A percentile compares a stretch with the other conserved stretches of the same genome.
Conservation (phyloP, 2,329 filamentous ascomycete genomes). For the Blastomyces emzantsi region DNA sequence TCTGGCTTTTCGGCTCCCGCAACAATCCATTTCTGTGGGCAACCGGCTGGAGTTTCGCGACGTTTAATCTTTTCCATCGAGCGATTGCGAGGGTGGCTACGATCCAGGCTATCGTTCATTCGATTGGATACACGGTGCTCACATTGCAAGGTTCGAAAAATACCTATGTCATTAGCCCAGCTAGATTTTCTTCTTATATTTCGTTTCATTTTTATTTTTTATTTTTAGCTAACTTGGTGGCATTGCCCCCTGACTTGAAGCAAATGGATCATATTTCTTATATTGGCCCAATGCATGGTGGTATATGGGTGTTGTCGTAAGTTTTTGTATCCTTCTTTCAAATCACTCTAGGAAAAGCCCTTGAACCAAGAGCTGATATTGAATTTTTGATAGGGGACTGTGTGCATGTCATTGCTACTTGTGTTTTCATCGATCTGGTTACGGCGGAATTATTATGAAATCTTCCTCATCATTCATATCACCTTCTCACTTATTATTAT, state of each 20-base stretch:
- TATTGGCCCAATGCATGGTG: slow-evolving; percentile 17
- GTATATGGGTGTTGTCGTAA: slow-evolving; percentile 21
- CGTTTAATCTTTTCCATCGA: slow-evolving; percentile 59
- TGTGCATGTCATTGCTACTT: slow-evolving; percentile 31
- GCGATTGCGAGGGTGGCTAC: slow-evolving; percentile 57
- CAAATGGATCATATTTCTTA: slow-evolving; percentile 12
- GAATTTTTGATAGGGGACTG: slow-evolving; percentile 18
- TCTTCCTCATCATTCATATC: slow-evolving; percentile 34
- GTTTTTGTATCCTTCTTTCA: slow-evolving; percentile 12
- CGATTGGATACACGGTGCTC: slow-evolving; percentile 47
- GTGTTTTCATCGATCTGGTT: slow-evolving; percentile 37
- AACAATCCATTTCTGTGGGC: slow-evolving; percentile 59
- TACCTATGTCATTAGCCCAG: neutral
- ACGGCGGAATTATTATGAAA: slow-evolving; percentile 36
- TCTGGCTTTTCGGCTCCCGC: slow-evolving; percentile 59
- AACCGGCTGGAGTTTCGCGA: slow-evolving; percentile 60
- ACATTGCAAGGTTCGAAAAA: slow-evolving; percentile 17
- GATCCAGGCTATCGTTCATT: slow-evolving; percentile 54
- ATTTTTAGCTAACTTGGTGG: neutral
- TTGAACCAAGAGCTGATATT: neutral
- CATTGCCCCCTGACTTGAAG: neutral
- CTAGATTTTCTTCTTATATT: neutral
- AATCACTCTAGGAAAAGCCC: neutral
- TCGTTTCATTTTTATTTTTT: no score
- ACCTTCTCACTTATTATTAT: slow-evolving; percentile 31